Percentiles rank a stretch among this genome's conserved stretches.
phyloP scores from a whole-genome alignment of 805 yeast genomes.

The Pichia rugopelliculosa region DNA sequence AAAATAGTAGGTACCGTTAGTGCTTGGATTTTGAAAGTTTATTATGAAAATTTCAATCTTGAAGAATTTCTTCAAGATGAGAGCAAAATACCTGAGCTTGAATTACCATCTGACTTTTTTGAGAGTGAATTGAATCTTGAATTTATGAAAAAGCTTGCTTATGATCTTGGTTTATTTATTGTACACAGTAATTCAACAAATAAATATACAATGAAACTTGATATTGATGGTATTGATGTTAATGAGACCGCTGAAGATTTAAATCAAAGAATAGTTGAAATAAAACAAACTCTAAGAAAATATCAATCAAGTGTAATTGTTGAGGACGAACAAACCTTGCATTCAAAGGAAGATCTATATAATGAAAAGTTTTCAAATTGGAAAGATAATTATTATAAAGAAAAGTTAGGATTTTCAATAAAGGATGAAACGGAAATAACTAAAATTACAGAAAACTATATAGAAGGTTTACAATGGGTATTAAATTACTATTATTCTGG shows the following conservation, averaged over 20 bases:
- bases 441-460: constrained; percentile 69
- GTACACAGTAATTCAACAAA: constrained; percentile 54
- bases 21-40: constrained; percentile 38
- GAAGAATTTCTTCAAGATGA: constrained; percentile 29
- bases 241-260: constrained; percentile 61
- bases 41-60: constrained; percentile 28
- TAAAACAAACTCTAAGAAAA: constrained; percentile 49
- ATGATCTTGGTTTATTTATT: constrained; percentile 58
- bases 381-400: constrained; percentile 80
- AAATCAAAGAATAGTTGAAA: constrained; percentile 41
- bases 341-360: constrained; percentile 55
- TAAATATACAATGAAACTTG: constrained; percentile 53
- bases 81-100: constrained; percentile 36
- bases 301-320: constrained; percentile 59
- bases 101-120: constrained; percentile 41
- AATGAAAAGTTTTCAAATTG: constrained; percentile 68
- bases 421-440: constrained; percentile 50
- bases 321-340: constrained; percentile 48
- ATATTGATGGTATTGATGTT: constrained; percentile 67
- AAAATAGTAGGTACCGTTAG: constrained; percentile 54
- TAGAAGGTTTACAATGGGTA: constrained; percentile 97
- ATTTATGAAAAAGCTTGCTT: constrained; percentile 56
- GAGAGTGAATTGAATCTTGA: constrained; percentile 41
- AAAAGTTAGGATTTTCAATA: constrained; percentile 67
- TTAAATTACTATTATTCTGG: constrained; percentile 85